Evolutionary conservation across 257 asterid genomes (phyloP).

Genomic region (Solanum pinnatisectum): DNA sequence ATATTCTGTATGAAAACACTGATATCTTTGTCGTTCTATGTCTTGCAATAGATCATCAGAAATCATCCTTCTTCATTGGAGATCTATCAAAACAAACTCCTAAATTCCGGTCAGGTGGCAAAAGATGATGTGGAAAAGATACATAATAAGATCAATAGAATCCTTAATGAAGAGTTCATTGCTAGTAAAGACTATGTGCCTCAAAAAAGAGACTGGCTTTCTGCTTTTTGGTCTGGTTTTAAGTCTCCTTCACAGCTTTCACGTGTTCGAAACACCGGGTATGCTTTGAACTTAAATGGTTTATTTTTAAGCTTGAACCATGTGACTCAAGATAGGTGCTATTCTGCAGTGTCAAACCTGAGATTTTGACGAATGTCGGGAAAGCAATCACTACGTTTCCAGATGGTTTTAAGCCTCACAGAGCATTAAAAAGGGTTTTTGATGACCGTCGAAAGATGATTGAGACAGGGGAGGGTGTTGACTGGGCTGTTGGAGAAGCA

Average conservation of each 20-base stretch:
- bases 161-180: constrained; percentile 19
- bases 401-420: constrained; percentile 15
- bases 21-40: background rate
- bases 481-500: constrained; percentile 25
- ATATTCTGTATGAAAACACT: background rate
- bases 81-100: constrained; percentile 17
- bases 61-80: constrained; percentile 23
- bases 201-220: constrained; percentile 21
- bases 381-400: constrained; percentile 20
- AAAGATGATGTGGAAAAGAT: constrained; percentile 16
- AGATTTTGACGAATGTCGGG: constrained; percentile 17
- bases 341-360: constrained; percentile 17
- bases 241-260: constrained; percentile 26
- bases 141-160: constrained; percentile 9
- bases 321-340: background rate
- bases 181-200: constrained; percentile 24
- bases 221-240: constrained; percentile 21
- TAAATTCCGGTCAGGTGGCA: constrained; percentile 11
- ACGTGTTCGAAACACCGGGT: constrained; percentile 26
- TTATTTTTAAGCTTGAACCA: background rate
- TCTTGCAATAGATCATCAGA: constrained; percentile 7
- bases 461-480: constrained; percentile 24
- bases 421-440: constrained; percentile 14
- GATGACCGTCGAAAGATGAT: constrained; percentile 22
- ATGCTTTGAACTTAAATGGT: background rate